Evolutionary conservation across 768 basidiomycete species (phyloP).

Genomic region (Dioszegia crocea): DNA sequence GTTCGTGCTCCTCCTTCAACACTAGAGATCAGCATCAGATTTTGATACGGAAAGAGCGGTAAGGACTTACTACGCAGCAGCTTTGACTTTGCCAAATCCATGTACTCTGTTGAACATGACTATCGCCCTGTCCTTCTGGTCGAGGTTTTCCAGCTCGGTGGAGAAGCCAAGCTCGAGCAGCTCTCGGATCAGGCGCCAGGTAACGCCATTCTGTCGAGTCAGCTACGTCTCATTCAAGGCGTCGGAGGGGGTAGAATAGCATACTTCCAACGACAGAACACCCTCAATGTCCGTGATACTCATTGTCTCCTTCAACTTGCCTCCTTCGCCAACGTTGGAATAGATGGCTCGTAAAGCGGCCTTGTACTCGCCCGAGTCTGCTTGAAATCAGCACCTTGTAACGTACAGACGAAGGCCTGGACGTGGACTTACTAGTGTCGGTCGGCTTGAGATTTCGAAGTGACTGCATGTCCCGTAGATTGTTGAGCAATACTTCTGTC

Average conservation of each 20-base stretch:
- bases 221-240: neutral
- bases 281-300: conserved; percentile 33
- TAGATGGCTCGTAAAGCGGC: conserved; percentile 24
- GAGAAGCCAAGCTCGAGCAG: conserved; percentile 30
- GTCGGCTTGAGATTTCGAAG: conserved; percentile 11
- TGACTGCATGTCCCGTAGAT: conserved; percentile 16
- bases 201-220: conserved; percentile 34
- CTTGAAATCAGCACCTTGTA: neutral
- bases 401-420: neutral
- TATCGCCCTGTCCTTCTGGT: conserved; percentile 20
- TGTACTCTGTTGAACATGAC: conserved; percentile 38
- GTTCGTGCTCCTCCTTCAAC: conserved; percentile 32
- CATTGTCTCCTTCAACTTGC: conserved; percentile 14
- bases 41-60: neutral
- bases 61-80: conserved; percentile 27
- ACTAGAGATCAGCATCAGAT: conserved; percentile 12
- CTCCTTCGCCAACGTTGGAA: conserved; percentile 20
- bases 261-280: conserved; percentile 38
- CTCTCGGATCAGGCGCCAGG: conserved; percentile 37
- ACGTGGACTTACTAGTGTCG: conserved; percentile 6
- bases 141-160: conserved; percentile 25
- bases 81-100: conserved; percentile 31
- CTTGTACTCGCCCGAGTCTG: conserved; percentile 11
- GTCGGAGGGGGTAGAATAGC: conserved; percentile 1
- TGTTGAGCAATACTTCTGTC: conserved; percentile 8